Evolutionary conservation across 176 grass and related monocot genomes (phyloP), one percentile per base, ranked within the genome.

Genomic region (Oryza brachyantha): DNA sequence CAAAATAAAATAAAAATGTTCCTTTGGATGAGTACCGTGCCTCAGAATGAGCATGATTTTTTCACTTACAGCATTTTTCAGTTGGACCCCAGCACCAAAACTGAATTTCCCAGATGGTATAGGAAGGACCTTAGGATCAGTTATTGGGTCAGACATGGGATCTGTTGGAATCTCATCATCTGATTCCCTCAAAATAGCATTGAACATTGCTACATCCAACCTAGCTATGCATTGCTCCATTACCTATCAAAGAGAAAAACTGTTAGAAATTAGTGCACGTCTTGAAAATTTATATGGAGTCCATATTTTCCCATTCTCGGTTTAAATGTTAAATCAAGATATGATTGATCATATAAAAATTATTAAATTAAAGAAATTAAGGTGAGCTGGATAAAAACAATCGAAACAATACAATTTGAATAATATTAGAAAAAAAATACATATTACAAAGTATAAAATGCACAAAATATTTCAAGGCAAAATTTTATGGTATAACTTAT

Each of bases 151-250:
- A 38, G 83, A 98, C 45, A 90, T 73, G 29, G 96, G 96, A 48
- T 98, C 90, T 8, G 96, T 93, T 13, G 96, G 87, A 37, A 94
- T 86, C 36, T 93, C 96, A 67, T 98, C 90, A 87, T 93, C 88
- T 52, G 96, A 95, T 63, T 94, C 87, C 8, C 96, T 88, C 76
- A 98, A 83, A 74, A 98, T 92, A 79, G 96, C 96, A 87, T 98
- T 98, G 78, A 98, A 93, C 96, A 98, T 98, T 77, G 96, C 90
- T 66, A 94, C 90, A 83, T 98, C 92, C 74, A 98, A 72, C 85
- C 96, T 92, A 80, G 87, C 68, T 61, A 98, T 85, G 72, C 92
- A 98, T 60, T 98, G 90, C 61, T 94, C 92, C 96, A 98, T 98
- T 50, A 94, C 90, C 96, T 98, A 71, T 58, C 26, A 75, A 90